phyloP scores from a whole-genome alignment of 306 rosid genomes.

The Prosopis cineraria region DNA sequence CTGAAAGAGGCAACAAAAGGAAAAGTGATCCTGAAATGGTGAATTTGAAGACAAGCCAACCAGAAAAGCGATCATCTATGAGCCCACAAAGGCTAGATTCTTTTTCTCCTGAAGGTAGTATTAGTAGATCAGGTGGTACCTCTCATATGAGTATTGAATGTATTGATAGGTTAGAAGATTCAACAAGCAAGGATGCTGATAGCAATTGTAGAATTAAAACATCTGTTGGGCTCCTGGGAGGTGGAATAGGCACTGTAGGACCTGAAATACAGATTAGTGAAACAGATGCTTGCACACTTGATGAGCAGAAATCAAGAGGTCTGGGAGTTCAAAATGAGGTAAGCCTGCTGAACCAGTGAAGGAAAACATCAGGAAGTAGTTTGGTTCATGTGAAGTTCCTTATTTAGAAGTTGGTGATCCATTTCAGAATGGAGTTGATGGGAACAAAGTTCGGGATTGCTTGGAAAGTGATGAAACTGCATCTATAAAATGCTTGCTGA shows the following conservation, averaged over 20 bases:
- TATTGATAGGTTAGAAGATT: slow-evolving; percentile 45
- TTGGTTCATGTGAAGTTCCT: slow-evolving; percentile 53
- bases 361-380: slow-evolving; percentile 41
- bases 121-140: slow-evolving; percentile 52
- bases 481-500: slow-evolving; percentile 38
- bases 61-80: slow-evolving; percentile 57
- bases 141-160: slow-evolving; percentile 45
- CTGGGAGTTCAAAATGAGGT: slow-evolving; percentile 51
- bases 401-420: slow-evolving; percentile 51
- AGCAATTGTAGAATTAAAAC: slow-evolving; percentile 46
- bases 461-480: slow-evolving; percentile 40
- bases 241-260: slow-evolving; percentile 39
- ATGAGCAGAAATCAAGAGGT: slow-evolving; percentile 36
- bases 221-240: slow-evolving; percentile 43
- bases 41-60: slow-evolving; percentile 44
- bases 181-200: slow-evolving; percentile 39
- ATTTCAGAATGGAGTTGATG: slow-evolving; percentile 48
- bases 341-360: slow-evolving; percentile 56
- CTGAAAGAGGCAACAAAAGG: slow-evolving; percentile 71
- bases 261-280: slow-evolving; percentile 39
- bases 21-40: slow-evolving; percentile 55
- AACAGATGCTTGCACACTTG: slow-evolving; percentile 33
- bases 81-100: slow-evolving; percentile 59
- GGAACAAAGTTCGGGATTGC: slow-evolving; percentile 51
- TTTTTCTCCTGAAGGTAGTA: slow-evolving; percentile 50